phyloP scores from a whole-genome alignment of 768 basidiomycete species.

The Pulveroboletus sp. region DNA sequence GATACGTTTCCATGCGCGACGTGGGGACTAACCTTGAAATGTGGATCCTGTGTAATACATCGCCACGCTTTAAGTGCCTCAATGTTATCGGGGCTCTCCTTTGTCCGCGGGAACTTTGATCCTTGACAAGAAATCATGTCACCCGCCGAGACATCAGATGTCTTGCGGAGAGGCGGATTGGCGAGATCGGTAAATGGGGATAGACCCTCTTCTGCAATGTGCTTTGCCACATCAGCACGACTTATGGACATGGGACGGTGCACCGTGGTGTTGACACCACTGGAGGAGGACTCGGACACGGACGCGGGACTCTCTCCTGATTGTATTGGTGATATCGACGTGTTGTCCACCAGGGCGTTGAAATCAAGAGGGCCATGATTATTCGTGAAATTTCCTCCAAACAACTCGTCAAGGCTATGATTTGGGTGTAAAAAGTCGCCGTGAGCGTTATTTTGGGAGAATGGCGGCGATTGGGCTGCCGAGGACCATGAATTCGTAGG shows the following conservation, averaged over 20 bases:
- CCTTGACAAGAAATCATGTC: slow-evolving; percentile 66
- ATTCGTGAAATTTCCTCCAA: slow-evolving; percentile 39
- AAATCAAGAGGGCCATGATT: slow-evolving; percentile 34
- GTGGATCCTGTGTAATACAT: slow-evolving; percentile 69
- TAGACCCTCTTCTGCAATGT: slow-evolving; percentile 52
- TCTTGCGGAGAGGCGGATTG: slow-evolving; percentile 37
- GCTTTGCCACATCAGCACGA: slow-evolving; percentile 48
- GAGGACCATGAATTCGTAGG: slow-evolving; percentile 28
- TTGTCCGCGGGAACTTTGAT: slow-evolving; percentile 64
- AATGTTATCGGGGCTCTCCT: slow-evolving; percentile 68
- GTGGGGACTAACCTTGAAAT: slow-evolving; percentile 60
- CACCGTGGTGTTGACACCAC: slow-evolving; percentile 28
- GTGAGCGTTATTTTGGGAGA: slow-evolving; percentile 16
- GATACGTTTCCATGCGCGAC: background rate
- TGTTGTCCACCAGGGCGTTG: slow-evolving; percentile 31
- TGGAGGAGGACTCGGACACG: slow-evolving; percentile 31
- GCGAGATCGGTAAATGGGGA: slow-evolving; percentile 50
- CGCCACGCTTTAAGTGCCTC: slow-evolving; percentile 81
- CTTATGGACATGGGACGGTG: slow-evolving; percentile 25
- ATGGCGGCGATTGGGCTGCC: slow-evolving; percentile 14
- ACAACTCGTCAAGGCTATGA: slow-evolving; percentile 42
- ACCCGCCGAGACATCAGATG: slow-evolving; percentile 41
- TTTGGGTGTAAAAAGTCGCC: slow-evolving; percentile 25
- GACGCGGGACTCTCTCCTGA: slow-evolving; percentile 35
- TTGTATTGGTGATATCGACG: slow-evolving; percentile 41